These are phyloP conservation scores for Deinandra increscens DNA, from an alignment of 129 eudicot species.

Conservation along the genomic window DNA sequence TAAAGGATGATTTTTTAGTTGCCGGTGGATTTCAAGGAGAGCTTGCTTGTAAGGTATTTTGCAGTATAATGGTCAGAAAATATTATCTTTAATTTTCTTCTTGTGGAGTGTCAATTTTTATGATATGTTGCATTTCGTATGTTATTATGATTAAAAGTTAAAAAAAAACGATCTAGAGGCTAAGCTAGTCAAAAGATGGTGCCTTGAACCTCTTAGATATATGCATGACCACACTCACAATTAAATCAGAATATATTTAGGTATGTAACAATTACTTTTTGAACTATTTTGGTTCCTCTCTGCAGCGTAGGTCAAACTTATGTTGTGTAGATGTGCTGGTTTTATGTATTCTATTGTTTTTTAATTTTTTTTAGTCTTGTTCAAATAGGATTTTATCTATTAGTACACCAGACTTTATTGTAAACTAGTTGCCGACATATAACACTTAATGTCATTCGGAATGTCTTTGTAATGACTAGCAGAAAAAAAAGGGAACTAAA, in stretches of 20 bases:
- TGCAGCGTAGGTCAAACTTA: neutral
- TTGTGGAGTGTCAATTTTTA: neutral
- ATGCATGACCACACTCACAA: neutral
- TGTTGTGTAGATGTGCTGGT: neutral
- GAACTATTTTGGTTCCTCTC: neutral
- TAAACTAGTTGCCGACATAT: constrained; percentile 6
- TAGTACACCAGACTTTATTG: neutral
- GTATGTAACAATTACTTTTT: neutral
- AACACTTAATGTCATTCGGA: neutral
- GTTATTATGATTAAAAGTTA: neutral
- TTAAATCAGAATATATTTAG: neutral
- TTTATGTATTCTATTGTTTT: neutral
- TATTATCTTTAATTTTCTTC: neutral
- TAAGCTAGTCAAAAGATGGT: neutral
- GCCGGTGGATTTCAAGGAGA: constrained; percentile 98
- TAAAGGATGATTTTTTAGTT: constrained; percentile 63
- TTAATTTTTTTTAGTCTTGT: neutral
- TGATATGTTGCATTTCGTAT: neutral
- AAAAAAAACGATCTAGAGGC: neutral
- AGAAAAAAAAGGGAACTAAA: neutral
- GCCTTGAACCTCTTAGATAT: neutral
- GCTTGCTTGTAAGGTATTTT: constrained; percentile 77
- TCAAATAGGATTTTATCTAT: neutral
- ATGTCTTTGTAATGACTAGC: neutral
- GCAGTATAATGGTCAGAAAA: neutral